Evolutionary conservation across 441 rosid genomes (phyloP).

Genomic region (Adansonia madagascariensis): DNA sequence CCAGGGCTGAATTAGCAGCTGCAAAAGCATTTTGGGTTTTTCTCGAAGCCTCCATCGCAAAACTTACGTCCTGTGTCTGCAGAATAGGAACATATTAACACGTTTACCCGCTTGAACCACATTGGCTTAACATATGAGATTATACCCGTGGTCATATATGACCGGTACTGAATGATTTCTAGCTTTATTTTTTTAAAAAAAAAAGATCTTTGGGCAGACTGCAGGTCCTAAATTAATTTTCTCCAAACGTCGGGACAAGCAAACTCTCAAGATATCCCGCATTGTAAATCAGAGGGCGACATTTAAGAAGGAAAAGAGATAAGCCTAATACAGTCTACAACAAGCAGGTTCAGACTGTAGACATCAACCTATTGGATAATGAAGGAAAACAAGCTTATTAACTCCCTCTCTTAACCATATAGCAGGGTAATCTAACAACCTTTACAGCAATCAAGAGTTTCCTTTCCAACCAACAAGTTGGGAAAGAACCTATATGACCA

Average conservation of each 20-base stretch:
- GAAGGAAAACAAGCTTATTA: neutral
- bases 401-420: neutral
- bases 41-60: constrained; percentile 79
- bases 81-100: constrained; percentile 35
- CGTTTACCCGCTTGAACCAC: constrained; percentile 24
- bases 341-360: neutral
- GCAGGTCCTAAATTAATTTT: neutral
- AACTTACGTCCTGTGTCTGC: constrained; percentile 71
- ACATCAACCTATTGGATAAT: neutral
- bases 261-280: constrained; percentile 1
- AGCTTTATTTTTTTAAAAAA: neutral
- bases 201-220: neutral
- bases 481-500: neutral
- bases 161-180: neutral
- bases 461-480: neutral
- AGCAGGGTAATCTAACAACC: neutral
- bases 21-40: constrained; percentile 63
- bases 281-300: neutral
- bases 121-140: constrained; percentile 10
- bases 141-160: neutral
- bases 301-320: neutral
- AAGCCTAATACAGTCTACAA: neutral
- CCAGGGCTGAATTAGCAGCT: constrained; percentile 48
- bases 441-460: constrained; percentile 5
- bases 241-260: neutral